Evolutionary conservation across 78 protist genomes (phyloP), one percentile per base, ranked within the genome.

Genomic region (Polysphondylium violaceum): DNA sequence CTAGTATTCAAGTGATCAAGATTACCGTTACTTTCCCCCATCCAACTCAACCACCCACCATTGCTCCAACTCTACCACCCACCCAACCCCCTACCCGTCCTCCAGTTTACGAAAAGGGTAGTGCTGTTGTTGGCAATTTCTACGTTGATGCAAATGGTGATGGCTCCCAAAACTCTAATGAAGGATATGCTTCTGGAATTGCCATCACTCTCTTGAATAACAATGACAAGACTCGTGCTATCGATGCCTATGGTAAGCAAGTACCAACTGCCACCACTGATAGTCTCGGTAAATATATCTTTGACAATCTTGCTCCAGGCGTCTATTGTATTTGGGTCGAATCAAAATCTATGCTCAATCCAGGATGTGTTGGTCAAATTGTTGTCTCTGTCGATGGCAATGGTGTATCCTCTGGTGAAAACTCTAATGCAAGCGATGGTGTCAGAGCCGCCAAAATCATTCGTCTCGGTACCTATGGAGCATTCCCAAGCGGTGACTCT

Each of bases 1-100:
- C 23, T 19, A 31, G 38, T 1, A 1, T 31, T 19, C 40, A 63
- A 0, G 43, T 47, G 5, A 41, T 75, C 17, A 75, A 25, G 47
- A 75, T 75, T 16, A 29, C 3, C 17, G 58, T 75, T 14, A 72
- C 56, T 75, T 61, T 71, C 5, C 9, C 36, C 25, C 0, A 27
- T 27, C 19, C 16, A 25, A 41, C 61, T 23, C 61, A 56, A 8
- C 9, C 31, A 56, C 31, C 61, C 7, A 56, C 61, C 61, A 4
- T 21, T 4, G 33, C 61, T 17, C 61, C 61, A 19, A 41, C 75
- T n/a, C 40, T 2, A 41, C 58, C 75, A 68, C 44, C 67, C 12
- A 47, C 61, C 29, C 68, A 74, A 74, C 85, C 75, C 11, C 76
- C 59, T 27, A 40, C 85, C 69, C 68, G 38, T 43, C 86, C 63